Percentiles rank a stretch among this genome's conserved stretches.
These are phyloP conservation scores for Paradendryphiella salina DNA, from an alignment of 2,329 filamentous ascomycete species.

Conservation along the genomic window DNA sequence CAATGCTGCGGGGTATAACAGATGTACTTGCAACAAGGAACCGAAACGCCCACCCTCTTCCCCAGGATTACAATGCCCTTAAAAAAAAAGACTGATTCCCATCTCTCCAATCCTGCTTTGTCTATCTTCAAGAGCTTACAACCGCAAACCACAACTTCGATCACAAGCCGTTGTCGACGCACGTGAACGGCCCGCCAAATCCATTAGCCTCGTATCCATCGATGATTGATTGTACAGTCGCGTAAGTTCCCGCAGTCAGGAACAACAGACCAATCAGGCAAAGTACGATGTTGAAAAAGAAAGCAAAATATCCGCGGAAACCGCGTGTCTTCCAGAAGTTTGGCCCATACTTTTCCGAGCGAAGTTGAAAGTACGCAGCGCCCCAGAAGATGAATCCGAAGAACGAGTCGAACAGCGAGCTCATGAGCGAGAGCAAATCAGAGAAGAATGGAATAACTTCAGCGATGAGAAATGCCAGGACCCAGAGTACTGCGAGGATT, in stretches of 20 bases:
- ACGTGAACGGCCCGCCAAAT: slow-evolving; percentile 75
- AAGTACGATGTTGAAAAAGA: slow-evolving; percentile 71
- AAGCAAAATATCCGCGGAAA: slow-evolving; percentile 57
- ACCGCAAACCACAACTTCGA: neutral
- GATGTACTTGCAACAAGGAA: neutral
- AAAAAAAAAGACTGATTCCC: neutral
- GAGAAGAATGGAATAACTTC: slow-evolving; percentile 94
- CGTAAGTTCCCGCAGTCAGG: slow-evolving; percentile 78
- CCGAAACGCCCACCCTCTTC: neutral
- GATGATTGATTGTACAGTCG: slow-evolving; percentile 70
- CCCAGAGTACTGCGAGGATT: slow-evolving; percentile 76
- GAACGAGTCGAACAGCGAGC: slow-evolving; percentile 89
- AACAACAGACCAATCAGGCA: slow-evolving; percentile 80
- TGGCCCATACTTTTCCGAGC: slow-evolving; percentile 63
- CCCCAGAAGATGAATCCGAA: slow-evolving; percentile 97
- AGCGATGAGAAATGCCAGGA: slow-evolving; percentile 88
- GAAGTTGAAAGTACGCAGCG: slow-evolving; percentile 77
- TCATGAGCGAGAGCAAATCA: slow-evolving; percentile 73
- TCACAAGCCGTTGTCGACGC: slow-evolving; percentile 67
- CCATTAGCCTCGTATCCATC: slow-evolving; percentile 67
- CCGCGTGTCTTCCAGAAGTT: slow-evolving; percentile 59
- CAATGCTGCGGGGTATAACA: slow-evolving; percentile 7
- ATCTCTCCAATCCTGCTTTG: neutral
- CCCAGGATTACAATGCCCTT: neutral
- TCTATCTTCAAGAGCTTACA: neutral